These are phyloP conservation scores for Paxillus involutus DNA, from an alignment of 768 basidiomycete genomes.

Conservation along the genomic window DNA sequence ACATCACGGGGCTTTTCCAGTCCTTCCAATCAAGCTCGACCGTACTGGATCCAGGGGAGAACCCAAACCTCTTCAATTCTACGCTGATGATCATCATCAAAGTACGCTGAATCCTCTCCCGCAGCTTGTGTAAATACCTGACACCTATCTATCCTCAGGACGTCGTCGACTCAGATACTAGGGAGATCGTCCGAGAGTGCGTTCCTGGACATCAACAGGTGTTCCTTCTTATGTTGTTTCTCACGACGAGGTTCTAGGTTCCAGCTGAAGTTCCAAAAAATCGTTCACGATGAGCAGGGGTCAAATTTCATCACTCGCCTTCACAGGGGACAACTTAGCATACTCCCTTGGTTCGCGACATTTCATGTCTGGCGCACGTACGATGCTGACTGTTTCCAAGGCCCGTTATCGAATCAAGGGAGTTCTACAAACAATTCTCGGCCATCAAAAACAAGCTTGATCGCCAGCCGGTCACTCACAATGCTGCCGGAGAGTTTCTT, in stretches of 20 bases:
- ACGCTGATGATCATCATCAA: slow-evolving; percentile 59
- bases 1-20: slow-evolving; percentile 54
- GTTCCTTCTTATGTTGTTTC: background rate
- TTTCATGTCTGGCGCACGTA: background rate
- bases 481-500: slow-evolving; percentile 49
- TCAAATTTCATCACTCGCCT: slow-evolving; percentile 56
- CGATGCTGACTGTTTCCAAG: background rate
- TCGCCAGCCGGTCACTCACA: slow-evolving; percentile 43
- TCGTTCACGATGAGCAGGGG: slow-evolving; percentile 54
- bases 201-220: slow-evolving; percentile 10
- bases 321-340: slow-evolving; percentile 48
- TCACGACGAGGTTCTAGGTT: slow-evolving; percentile 34
- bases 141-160: slow-evolving; percentile 36
- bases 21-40: slow-evolving; percentile 53
- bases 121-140: background rate
- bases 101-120: slow-evolving; percentile 22
- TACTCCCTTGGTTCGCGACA: slow-evolving; percentile 47
- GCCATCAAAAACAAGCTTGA: slow-evolving; percentile 44
- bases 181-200: slow-evolving; percentile 54
- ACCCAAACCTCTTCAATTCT: slow-evolving; percentile 53
- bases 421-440: slow-evolving; percentile 52
- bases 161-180: slow-evolving; percentile 54
- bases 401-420: slow-evolving; percentile 55
- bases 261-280: slow-evolving; percentile 49
- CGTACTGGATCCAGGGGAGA: slow-evolving; percentile 51